Evolutionary conservation across 2,329 filamentous ascomycete species (phyloP), one percentile per base, ranked within the genome.

Genomic region (Ceratocystis lukuohia): DNA sequence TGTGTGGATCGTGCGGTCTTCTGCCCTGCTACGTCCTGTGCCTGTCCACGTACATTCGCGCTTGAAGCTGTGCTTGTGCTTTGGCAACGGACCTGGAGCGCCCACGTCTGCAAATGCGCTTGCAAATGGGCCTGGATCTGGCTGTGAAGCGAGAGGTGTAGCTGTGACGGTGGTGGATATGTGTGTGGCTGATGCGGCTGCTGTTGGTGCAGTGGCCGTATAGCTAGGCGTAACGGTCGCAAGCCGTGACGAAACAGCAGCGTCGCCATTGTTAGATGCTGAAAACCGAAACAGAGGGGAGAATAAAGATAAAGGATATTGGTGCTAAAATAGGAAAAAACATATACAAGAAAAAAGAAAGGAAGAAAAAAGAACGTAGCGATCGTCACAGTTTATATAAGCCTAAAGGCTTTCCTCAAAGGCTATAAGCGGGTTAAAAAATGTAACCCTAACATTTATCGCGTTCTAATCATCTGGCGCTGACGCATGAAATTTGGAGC

Each of bases 191-290:
- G 61, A 22, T 48, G 61, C 41, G 25, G 37, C 44, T 63, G 61
- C 37, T 41, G 37, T 41, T 41, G 37, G 37, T 41, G 37, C 3
- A 59, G 56, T 48, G 46, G 46, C 6, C 44, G 8, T 25, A 30
- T 48, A n/a, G 61, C 25, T n/a, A 63, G 44, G 1, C 61, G 44
- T 22, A 63, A 33, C n/a, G 61, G 61, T 28, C 61, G 61, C 5
- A 63, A n/a, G 17, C 44, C 37, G 41, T 63, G 61, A 45, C 61
- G 61, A 20, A 63, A 30, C 22, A 63, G 61, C n/a, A 63, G 30
- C 15, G 61, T 48, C 44, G 61, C 61, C 61, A 63, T 63, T 12
- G 44, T 48, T 25, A 2, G 6, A 17, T 7, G 12, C 17, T 8
- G 48, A n/a, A 56, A 56, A 20, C 6, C 1, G 12, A 41, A 56